Evolutionary conservation across 768 basidiomycete species (phyloP), one percentile per base, ranked within the genome.

Genomic region (Boletus vinaceobasis): DNA sequence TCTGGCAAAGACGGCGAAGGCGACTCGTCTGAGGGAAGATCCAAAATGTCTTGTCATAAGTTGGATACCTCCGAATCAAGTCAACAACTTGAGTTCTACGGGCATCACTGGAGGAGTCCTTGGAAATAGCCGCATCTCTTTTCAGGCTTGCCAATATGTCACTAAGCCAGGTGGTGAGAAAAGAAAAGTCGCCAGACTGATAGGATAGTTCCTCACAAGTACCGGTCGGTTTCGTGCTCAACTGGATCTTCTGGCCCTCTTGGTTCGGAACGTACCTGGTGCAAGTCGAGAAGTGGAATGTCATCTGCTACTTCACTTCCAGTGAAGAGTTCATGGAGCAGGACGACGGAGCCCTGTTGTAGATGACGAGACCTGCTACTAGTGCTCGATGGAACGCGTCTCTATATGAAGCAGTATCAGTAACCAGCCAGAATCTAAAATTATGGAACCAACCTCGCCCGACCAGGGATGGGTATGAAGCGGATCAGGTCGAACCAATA

Each of bases 41-140:
- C 89, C 91, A 97, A 57, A 98, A 87, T 1, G 90, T 83, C 64
- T 85, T 89, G 71, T 98, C 95, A 65, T 90, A 98, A 3, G 86
- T 80, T 0, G 96, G 93, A 71, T 97, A 88, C 51, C 87, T 82
- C 2, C 81, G 83, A 59, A 97, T 96, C 68, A 96, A 93, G 59
- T 95, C 90, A 0, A 88, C 86, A 65, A 85, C 88, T 62, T 83
- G 82, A 8, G 88, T 90, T 7, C 84, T 80, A 19, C 80, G 58
- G 19, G 79, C 79, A 62, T 95, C 88, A 55, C 79, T 77, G 9
- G 78, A 65, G 8, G 78, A 64, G 42, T 85, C 82, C 57, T 85
- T 82, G 9, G 74, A 69, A 7, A 72, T 68, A 4, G 73, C 69
- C 0, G 70, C 57, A 11, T 84, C 83, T n/a, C 77, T 73, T 58